Evolutionary conservation across 345 rosid species (phyloP).

Genomic region (Salix exigua): DNA sequence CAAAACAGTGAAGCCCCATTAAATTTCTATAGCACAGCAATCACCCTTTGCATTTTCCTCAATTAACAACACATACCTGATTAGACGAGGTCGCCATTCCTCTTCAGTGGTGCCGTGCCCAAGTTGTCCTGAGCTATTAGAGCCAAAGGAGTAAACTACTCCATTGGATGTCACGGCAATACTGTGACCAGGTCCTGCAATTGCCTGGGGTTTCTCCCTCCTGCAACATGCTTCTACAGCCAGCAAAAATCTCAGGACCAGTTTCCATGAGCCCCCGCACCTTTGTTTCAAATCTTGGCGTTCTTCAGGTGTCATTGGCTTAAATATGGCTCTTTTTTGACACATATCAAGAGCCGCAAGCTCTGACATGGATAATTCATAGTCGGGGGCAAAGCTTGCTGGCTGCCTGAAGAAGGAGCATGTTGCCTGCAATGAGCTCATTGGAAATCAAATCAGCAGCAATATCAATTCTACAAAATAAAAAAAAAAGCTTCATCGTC

Average conservation of each 20-base stretch:
- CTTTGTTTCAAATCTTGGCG: conserved; percentile 57
- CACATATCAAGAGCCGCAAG: conserved; percentile 97
- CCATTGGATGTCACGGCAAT: conserved; percentile 76
- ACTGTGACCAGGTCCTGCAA: conserved; percentile 96
- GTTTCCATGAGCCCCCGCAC: conserved; percentile 97
- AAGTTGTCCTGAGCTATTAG: conserved; percentile 81
- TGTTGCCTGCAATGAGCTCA: conserved; percentile 63
- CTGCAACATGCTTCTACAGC: conserved; percentile 85
- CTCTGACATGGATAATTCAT: conserved; percentile 75
- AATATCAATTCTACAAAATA: conserved; percentile 42
- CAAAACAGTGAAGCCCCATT: conserved; percentile 55
- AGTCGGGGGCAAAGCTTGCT: conserved; percentile 78
- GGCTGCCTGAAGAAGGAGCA: conserved; percentile 95
- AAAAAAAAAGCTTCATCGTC: conserved; percentile 6
- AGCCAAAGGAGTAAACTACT: conserved; percentile 78
- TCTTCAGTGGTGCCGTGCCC: conserved; percentile 85
- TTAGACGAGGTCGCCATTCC: conserved; percentile 71
- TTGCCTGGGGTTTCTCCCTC: conserved; percentile 90
- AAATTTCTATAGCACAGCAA: conserved; percentile 25
- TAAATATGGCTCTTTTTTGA: conserved; percentile 72
- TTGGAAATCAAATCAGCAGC: conserved; percentile 54
- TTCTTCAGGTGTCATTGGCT: conserved; percentile 63
- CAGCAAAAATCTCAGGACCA: conserved; percentile 71
- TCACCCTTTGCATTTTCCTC: conserved; percentile 28
- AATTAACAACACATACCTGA: conserved; percentile 57